phyloP scores from a whole-genome alignment of 352 stramenopile species.

The Phytopythium chamaehyphon region DNA sequence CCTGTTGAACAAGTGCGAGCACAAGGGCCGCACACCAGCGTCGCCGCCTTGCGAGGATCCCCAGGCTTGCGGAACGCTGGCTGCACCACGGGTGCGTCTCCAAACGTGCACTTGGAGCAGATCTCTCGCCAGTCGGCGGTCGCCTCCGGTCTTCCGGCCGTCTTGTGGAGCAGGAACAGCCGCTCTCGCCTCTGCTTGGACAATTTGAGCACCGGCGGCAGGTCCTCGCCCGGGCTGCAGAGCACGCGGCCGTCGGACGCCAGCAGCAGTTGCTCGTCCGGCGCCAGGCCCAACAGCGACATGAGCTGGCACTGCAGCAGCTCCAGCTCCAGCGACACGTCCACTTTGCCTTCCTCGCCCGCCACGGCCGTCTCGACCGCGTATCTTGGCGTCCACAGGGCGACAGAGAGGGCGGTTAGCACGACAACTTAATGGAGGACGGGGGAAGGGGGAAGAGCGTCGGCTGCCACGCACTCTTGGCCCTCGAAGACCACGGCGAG shows the following conservation, averaged over 20 bases:
- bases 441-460: too few species aligned
- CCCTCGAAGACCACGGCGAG: conserved; percentile 50
- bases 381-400: conserved; percentile 2
- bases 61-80: conserved; percentile 34
- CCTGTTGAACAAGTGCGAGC: conserved; percentile 59
- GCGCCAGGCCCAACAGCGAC: conserved; percentile 55
- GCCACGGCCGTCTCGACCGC: conserved; percentile 4
- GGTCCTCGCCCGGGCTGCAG: conserved; percentile 14
- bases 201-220: conserved; percentile 14
- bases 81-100: conserved; percentile 43
- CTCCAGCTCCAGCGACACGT: conserved; percentile 51
- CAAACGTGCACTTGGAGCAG: conserved; percentile 59
- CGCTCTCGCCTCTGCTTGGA: conserved; percentile 8
- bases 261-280: conserved; percentile 53
- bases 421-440: too few species aligned
- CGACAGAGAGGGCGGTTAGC: not conserved
- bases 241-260: conserved; percentile 41
- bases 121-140: conserved; percentile 52
- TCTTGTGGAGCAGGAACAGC: conserved; percentile 41
- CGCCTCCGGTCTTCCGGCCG: conserved; percentile 6
- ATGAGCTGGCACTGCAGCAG: conserved; percentile 69
- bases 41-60: conserved; percentile 1
- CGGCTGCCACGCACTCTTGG: conserved; percentile 54
- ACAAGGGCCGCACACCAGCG: conserved; percentile 59
- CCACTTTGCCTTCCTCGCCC: conserved; percentile 16